Conservation (phyloP, 192 early-diverging fungal species). For the Coemansia sp. region DNA sequence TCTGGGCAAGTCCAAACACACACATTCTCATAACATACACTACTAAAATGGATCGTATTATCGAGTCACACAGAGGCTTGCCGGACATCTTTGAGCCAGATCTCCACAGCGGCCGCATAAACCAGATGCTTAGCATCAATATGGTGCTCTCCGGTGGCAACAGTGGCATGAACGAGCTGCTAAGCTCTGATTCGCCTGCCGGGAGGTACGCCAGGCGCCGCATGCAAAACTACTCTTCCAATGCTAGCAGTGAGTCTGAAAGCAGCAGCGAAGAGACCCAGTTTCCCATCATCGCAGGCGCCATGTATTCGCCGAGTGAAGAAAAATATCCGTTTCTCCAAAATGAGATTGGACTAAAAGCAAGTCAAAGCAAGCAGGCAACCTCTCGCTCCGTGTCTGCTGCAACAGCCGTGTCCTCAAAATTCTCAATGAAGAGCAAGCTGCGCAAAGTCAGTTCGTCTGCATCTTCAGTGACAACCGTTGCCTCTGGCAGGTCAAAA, state of each 20-base stretch:
- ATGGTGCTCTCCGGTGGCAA: slow-evolving; percentile 14
- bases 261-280: slow-evolving; percentile 14
- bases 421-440: background rate
- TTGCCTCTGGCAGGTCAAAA: background rate
- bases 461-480: slow-evolving; percentile 2
- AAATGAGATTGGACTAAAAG: background rate
- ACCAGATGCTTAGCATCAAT: slow-evolving; percentile 29
- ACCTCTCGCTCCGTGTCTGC: background rate
- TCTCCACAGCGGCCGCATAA: slow-evolving; percentile 11
- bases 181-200: slow-evolving; percentile 17
- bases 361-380: background rate
- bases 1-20: background rate
- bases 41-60: slow-evolving; percentile 18
- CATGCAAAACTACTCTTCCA: slow-evolving; percentile 14
- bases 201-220: slow-evolving; percentile 25
- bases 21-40: background rate
- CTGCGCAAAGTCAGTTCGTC: slow-evolving; percentile 2
- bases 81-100: slow-evolving; percentile 46
- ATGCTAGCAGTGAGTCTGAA: slow-evolving; percentile 6
- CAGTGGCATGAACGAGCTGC: slow-evolving; percentile 14
- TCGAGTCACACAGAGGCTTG: slow-evolving; percentile 18
- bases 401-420: background rate
- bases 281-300: slow-evolving; percentile 15
- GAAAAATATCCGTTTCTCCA: slow-evolving; percentile 21
- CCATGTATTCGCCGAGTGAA: slow-evolving; percentile 25